A percentile compares a stretch with the other conserved stretches of the same genome.
phyloP scores from a whole-genome alignment of 805 yeast genomes.

The Barnettozyma siamensis region DNA sequence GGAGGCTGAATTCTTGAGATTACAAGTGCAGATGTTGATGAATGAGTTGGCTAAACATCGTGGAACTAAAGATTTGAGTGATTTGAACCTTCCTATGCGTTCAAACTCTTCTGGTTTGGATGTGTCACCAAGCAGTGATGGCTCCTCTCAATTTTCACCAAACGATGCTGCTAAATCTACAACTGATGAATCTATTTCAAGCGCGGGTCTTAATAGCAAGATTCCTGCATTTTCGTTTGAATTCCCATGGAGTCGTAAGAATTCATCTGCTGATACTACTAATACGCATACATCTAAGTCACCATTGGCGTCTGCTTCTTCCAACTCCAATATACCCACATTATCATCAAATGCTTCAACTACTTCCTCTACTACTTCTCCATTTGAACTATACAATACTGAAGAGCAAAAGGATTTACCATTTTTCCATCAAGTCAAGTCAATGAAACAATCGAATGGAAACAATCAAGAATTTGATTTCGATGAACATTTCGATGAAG shows the following conservation, averaged over 20 bases:
- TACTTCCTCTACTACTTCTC: constrained; percentile 22
- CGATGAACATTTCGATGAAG: constrained; percentile 54
- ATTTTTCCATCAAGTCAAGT: constrained; percentile 13
- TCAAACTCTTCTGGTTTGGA: not conserved
- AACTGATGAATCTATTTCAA: constrained; percentile 7
- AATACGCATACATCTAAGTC: constrained; percentile 5
- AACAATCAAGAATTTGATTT: constrained; percentile 28
- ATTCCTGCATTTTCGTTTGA: constrained; percentile 39
- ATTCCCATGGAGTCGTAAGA: constrained; percentile 44
- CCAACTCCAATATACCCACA: constrained; percentile 16
- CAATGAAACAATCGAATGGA: constrained; percentile 4
- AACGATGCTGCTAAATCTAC: constrained; percentile 7
- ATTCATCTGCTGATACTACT: constrained; percentile 7
- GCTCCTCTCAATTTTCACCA: constrained; percentile 17
- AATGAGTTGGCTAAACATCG: constrained; percentile 62
- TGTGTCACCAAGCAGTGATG: constrained; percentile 10
- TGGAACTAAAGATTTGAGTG: constrained; percentile 26
- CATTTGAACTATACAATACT: constrained; percentile 25
- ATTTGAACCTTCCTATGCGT: constrained; percentile 22
- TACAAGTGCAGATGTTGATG: constrained; percentile 72
- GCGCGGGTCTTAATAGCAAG: constrained; percentile 1
- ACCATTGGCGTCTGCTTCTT: constrained; percentile 7
- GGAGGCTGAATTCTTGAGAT: constrained; percentile 67
- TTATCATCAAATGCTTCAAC: constrained; percentile 25
- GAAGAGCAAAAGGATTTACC: constrained; percentile 21